Evolutionary conservation across 306 rosid genomes (phyloP), one percentile per base, ranked within the genome.

Genomic region (Chamaecrista fasciculata): DNA sequence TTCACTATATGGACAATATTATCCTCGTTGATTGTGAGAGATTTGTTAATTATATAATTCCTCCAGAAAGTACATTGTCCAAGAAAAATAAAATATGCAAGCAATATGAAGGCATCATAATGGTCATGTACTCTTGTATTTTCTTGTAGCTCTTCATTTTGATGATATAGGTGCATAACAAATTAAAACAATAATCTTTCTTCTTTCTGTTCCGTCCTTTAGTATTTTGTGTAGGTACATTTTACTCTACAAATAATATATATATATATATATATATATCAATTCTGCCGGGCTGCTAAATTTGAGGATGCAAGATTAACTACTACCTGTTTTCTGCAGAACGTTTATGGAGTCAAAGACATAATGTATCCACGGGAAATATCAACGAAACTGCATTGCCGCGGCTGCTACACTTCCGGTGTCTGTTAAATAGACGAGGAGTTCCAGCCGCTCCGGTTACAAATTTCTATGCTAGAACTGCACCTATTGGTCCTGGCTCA

Each of bases 371-470:
- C 24, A 3, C 36, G 1, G 57, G 67, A 77, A 86, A 81, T 72
- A 34, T 62, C 23, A 81, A 75, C 39, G 2, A 10, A 33, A 84
- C 86, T 3, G 95, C 76, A 3, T 71, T 90, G 56, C 92, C 87
- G 0, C 84, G 97, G 36, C 52, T 88, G 79, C 91, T 80, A 19
- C 66, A 89, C 85, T 95, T 95, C 81, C 71, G 97, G 79, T 95
- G 99, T 70, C 83, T 95, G 63, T 81, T 95, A 80, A 89, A 84
- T 70, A 67, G 75, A 62, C 89, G 97, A 14, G 99, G 99, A 48
- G 83, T 95, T 69, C 64, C 83, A 21, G 97, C 96, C 11, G 96
- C 99, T 73, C 97, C 99, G 2, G 89, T 86, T 55, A 80, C 84
- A 15, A 91, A 89, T 58, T 60, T 8, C 39, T 75, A 74, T 51